phyloP scores from a whole-genome alignment of 345 rosid species.

The Carallia brachiata region DNA sequence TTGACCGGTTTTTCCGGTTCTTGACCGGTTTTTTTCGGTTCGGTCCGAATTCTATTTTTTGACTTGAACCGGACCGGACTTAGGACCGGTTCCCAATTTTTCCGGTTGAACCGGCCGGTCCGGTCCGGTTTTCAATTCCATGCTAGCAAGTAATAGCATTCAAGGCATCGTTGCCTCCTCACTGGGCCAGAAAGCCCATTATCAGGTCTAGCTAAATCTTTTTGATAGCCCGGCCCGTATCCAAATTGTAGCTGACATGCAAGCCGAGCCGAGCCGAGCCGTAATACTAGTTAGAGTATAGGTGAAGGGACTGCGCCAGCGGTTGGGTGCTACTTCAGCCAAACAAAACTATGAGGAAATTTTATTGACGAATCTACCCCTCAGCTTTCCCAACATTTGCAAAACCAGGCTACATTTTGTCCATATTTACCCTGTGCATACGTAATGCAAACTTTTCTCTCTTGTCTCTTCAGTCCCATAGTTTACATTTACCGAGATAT shows the following conservation, averaged over 20 bases:
- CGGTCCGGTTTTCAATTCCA: no score
- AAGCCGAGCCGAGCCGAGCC: slow-evolving; percentile 6
- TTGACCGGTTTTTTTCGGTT: no score
- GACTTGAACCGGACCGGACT: no score
- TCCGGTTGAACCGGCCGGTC: no score
- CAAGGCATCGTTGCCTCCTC: no score
- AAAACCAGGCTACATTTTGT: background rate
- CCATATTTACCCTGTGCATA: background rate
- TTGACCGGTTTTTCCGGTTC: no score
- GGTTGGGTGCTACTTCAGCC: background rate
- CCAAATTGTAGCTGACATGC: background rate
- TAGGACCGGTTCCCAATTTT: no score
- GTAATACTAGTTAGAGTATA: background rate
- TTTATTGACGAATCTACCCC: slow-evolving; percentile 1
- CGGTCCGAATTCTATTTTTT: no score
- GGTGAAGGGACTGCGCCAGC: background rate
- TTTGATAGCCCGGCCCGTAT: background rate
- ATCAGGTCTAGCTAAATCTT: no score
- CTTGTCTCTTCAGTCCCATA: background rate
- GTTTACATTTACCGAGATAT: slow-evolving; percentile 10
- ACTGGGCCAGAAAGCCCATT: no score
- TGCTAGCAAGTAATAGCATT: no score
- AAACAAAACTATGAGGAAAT: background rate
- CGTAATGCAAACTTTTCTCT: background rate
- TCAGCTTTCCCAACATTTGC: background rate